These are phyloP conservation scores for Fragaria vesca DNA, from an alignment of 306 rosid genomes.

Conservation along the genomic window DNA sequence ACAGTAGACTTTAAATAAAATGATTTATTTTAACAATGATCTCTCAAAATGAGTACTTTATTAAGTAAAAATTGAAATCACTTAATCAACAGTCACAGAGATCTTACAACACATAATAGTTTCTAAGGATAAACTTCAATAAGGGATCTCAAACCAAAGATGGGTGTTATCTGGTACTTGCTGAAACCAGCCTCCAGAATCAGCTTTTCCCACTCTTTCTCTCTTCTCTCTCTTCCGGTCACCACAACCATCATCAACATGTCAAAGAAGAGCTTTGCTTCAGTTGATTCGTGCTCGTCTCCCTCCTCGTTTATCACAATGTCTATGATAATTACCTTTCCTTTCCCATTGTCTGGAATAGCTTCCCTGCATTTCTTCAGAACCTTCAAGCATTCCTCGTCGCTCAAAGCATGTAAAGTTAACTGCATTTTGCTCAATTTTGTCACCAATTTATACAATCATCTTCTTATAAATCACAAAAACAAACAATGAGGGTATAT, in stretches of 20 bases:
- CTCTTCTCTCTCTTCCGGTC: conserved; percentile 46
- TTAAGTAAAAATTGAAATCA: not conserved
- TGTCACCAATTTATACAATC: not conserved
- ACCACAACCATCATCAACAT: conserved; percentile 40
- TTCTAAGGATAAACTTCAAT: conserved; percentile 53
- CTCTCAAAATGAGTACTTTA: not conserved
- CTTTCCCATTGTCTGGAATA: conserved; percentile 33
- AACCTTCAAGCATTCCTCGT: conserved; percentile 41
- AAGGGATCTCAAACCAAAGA: conserved; percentile 48
- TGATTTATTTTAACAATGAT: not conserved
- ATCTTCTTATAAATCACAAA: not conserved
- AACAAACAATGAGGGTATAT: not conserved
- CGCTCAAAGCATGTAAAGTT: conserved; percentile 40
- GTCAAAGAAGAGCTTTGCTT: conserved; percentile 42
- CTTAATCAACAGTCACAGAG: not conserved
- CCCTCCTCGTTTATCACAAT: conserved; percentile 34
- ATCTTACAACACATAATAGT: too few species aligned
- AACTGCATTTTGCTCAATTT: conserved; percentile 25
- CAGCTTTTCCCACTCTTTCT: conserved; percentile 54
- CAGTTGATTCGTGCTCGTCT: conserved; percentile 29
- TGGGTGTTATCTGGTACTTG: conserved; percentile 34
- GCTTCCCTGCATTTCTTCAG: conserved; percentile 54
- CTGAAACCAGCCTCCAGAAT: conserved; percentile 51
- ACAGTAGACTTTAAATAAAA: not conserved
- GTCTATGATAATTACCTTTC: conserved; percentile 56